phyloP scores from a whole-genome alignment of 805 yeast genomes.

The Saccharomycopsis fermentans region DNA sequence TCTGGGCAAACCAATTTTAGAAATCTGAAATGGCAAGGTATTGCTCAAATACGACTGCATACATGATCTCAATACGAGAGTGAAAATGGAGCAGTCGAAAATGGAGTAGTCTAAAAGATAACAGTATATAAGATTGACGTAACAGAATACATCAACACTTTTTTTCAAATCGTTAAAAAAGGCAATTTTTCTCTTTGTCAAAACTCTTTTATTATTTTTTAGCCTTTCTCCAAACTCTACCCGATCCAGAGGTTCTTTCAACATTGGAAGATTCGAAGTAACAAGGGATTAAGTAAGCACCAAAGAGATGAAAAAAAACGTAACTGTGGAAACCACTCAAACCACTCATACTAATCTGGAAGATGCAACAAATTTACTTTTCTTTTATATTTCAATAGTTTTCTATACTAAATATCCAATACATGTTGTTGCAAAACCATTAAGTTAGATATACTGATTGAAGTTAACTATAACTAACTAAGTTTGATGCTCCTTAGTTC shows the following conservation, averaged over 20 bases:
- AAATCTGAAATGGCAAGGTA: slow-evolving; percentile 31
- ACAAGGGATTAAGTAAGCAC: too few relatives aligned
- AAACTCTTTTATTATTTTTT: not conserved
- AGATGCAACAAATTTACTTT: too few relatives aligned
- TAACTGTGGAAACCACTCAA: too few relatives aligned
- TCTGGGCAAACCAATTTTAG: slow-evolving; percentile 19
- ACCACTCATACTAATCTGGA: too few relatives aligned
- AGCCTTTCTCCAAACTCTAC: not conserved
- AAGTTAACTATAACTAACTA: too few relatives aligned
- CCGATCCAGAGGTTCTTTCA: not conserved
- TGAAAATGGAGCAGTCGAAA: slow-evolving; percentile 19
- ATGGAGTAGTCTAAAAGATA: slow-evolving; percentile 21
- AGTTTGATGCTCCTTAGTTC: too few relatives aligned
- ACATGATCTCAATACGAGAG: slow-evolving; percentile 22
- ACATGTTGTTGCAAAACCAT: too few relatives aligned
- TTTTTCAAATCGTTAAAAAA: not conserved
- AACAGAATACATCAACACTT: not conserved
- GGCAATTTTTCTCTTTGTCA: not conserved
- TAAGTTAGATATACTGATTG: too few relatives aligned
- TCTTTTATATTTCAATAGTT: too few relatives aligned
- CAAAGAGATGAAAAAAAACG: too few relatives aligned
- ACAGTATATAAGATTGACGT: slow-evolving; percentile 9
- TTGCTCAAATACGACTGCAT: slow-evolving; percentile 31
- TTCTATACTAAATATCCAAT: too few relatives aligned
- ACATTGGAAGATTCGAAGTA: not conserved